Conservation (phyloP, 2,329 filamentous ascomycete species). For the Penicillium sp. region DNA sequence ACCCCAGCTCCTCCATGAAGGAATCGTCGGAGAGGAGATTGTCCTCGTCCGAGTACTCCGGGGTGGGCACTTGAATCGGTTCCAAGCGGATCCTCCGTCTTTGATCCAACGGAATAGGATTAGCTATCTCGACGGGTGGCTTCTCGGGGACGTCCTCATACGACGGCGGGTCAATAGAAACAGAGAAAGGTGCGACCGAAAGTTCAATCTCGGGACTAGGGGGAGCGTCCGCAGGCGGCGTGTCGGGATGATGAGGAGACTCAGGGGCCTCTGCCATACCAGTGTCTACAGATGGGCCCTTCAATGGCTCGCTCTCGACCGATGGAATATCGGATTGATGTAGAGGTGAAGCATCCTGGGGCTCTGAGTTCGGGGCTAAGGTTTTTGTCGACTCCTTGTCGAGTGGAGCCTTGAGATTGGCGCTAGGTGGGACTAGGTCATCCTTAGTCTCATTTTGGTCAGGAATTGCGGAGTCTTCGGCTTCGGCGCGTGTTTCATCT, state of each 20-base stretch:
- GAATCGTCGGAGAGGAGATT: slow-evolving; percentile 60
- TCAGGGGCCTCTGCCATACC: slow-evolving; percentile 15
- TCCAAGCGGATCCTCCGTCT: slow-evolving; percentile 42
- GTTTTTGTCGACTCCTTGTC: slow-evolving; percentile 22
- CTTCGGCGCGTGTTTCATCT: slow-evolving; percentile 25
- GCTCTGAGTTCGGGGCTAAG: slow-evolving; percentile 23
- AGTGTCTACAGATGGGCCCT: slow-evolving; percentile 10
- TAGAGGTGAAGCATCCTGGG: slow-evolving; percentile 23
- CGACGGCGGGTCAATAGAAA: slow-evolving; percentile 18
- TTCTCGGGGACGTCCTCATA: slow-evolving; percentile 24
- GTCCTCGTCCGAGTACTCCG: slow-evolving; percentile 42
- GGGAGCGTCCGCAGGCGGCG: slow-evolving; percentile 15
- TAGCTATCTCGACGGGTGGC: slow-evolving; percentile 18
- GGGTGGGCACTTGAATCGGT: slow-evolving; percentile 48
- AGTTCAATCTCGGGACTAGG: slow-evolving; percentile 16
- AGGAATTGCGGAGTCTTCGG: slow-evolving; percentile 23
- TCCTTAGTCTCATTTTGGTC: slow-evolving; percentile 25
- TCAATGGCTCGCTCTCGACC: slow-evolving; percentile 17
- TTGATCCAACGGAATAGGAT: slow-evolving; percentile 27
- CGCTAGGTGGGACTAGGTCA: slow-evolving; percentile 31
- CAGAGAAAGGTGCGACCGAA: slow-evolving; percentile 17
- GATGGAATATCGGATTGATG: slow-evolving; percentile 16
- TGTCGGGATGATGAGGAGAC: slow-evolving; percentile 16
- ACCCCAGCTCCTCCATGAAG: slow-evolving; percentile 78
- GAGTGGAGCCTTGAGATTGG: slow-evolving; percentile 28